phyloP scores from a whole-genome alignment of 257 asterid species.

The Nicotiana sylvestris region DNA sequence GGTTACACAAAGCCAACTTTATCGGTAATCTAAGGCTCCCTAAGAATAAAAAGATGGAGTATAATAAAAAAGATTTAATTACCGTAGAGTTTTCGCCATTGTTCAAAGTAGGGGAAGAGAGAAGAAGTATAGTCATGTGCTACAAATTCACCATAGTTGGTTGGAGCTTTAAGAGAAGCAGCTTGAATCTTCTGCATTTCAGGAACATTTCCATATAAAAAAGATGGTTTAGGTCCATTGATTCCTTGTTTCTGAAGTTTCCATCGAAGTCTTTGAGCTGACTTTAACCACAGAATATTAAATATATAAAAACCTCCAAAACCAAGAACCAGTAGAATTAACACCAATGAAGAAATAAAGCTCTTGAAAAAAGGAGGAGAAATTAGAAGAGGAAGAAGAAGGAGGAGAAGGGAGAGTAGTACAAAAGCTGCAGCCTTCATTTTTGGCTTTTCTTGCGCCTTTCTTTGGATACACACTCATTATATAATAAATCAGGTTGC shows the following conservation, averaged over 20 bases:
- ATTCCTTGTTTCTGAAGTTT: conserved; percentile 68
- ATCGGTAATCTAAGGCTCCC: too few relatives aligned
- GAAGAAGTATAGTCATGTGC: conserved; percentile 87
- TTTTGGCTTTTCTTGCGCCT: conserved; percentile 11
- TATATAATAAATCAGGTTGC: neutral
- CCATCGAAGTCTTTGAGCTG: conserved; percentile 28
- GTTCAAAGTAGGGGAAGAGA: conserved; percentile 79
- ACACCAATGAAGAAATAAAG: neutral
- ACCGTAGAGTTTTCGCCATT: conserved; percentile 83
- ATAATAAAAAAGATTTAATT: neutral
- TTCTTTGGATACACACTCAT: neutral
- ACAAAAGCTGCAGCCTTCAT: conserved; percentile 34
- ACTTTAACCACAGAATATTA: conserved; percentile 36
- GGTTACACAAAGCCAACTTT: too few relatives aligned
- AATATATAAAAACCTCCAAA: conserved; percentile 20
- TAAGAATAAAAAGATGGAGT: neutral
- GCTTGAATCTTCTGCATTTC: conserved; percentile 77
- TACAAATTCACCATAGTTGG: conserved; percentile 36
- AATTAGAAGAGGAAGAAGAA: conserved; percentile 8
- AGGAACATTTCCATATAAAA: conserved; percentile 52
- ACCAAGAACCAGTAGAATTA: conserved; percentile 12
- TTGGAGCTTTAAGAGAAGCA: conserved; percentile 15
- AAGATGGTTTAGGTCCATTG: conserved; percentile 60
- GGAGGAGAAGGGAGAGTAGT: conserved; percentile 16
- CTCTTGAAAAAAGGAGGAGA: neutral